phyloP scores from a whole-genome alignment of 495 filamentous ascomycete species.

The Eremomyces bilateralis region DNA sequence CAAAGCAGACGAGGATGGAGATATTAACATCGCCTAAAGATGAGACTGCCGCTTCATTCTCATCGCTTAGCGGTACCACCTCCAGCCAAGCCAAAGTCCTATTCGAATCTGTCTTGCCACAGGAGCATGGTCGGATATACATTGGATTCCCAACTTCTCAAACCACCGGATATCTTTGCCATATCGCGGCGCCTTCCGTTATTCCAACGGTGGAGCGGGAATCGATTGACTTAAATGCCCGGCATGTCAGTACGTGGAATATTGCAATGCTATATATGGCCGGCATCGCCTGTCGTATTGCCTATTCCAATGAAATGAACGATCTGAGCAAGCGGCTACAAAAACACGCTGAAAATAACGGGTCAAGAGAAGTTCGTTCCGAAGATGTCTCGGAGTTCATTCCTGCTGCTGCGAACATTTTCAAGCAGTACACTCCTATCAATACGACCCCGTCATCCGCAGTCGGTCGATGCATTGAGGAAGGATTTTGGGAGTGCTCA shows the following conservation, averaged over 20 bases:
- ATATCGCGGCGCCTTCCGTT: conserved; percentile 94
- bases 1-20: conserved; percentile 61
- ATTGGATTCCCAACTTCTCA: conserved; percentile 96
- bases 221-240: conserved; percentile 86
- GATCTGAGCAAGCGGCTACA: conserved; percentile 33
- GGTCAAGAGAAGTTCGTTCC: conserved; percentile 32
- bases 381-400: conserved; percentile 42
- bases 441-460: conserved; percentile 73
- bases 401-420: conserved; percentile 57
- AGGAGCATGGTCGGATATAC: conserved; percentile 72
- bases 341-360: conserved; percentile 22
- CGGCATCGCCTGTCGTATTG: conserved; percentile 73
- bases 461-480: conserved; percentile 66
- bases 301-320: conserved; percentile 67
- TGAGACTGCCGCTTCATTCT: conserved; percentile 35
- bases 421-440: conserved; percentile 60
- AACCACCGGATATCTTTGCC: conserved; percentile 80
- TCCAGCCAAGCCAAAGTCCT: conserved; percentile 44
- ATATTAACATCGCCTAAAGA: conserved; percentile 83
- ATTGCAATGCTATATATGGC: conserved; percentile 81
- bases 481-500: conserved; percentile 86
- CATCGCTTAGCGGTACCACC: conserved; percentile 26
- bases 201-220: conserved; percentile 98
- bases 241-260: conserved; percentile 88
- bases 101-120: conserved; percentile 76